Evolutionary conservation across 2,329 filamentous ascomycete genomes (phyloP), one percentile per base, ranked within the genome.

Genomic region (Blastomyces gilchristii): DNA sequence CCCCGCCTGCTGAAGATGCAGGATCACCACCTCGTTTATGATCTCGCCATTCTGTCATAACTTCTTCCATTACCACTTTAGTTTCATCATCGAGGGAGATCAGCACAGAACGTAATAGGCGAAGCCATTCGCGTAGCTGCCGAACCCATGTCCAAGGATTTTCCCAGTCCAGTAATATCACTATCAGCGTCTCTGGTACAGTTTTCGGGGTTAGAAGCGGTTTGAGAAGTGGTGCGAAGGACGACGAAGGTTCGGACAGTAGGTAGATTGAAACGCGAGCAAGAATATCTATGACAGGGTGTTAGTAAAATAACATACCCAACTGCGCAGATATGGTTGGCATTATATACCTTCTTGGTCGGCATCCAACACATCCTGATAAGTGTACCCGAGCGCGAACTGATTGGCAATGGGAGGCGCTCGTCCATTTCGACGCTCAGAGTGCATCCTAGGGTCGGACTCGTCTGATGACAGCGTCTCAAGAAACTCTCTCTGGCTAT

Each of bases 81-180:
- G 88, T 88, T 64, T 92, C 87, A 63, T 85, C 80, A 69, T 87
- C 87, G 31, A 94, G 82, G 39, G 85, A 88, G 63, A 87, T 81
- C 62, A 93, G 84, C 14, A 95, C 87, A 18, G 86, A 87, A 64
- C 88, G 86, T 67, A 99, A 79, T 37, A 97, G 82, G 56, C 91
- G 83, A 65, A 97, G 86, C 94, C 94, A 99, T 72, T 89, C 88
- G 71, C 90, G 85, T 63, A 99, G 80, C 75, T 96, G 88, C 64
- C 90, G 85, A 72, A 97, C 83, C 91, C 95, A 99, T 66, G 86
- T 81, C 86, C 94, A 96, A 16, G 94, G 94, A 72, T 94, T 86
- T 64, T 89, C 88, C 94, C 94, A 99, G 78, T 97, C 92, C 53
- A 99, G 82, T n/a, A 99, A 80, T 70, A 99, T 86, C 66, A 96